These are phyloP conservation scores for Leptographium radiaticola DNA, from an alignment of 2,329 filamentous ascomycete species.

Conservation along the genomic window DNA sequence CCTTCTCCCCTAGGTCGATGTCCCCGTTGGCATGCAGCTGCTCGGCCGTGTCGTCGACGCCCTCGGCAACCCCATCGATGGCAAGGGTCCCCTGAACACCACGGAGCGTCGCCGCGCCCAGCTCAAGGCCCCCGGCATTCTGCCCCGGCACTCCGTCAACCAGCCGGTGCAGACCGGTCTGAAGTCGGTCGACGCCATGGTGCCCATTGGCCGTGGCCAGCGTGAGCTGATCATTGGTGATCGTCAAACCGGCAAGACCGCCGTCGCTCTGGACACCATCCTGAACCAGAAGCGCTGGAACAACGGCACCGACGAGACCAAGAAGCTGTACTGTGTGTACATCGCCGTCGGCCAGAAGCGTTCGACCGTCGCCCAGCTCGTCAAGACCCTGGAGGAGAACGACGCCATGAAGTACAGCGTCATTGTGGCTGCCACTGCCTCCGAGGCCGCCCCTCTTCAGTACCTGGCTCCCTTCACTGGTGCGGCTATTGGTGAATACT, in stretches of 20 bases:
- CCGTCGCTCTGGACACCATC: conserved; percentile 93
- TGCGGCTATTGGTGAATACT: conserved; percentile 38
- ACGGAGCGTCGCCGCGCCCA: conserved; percentile 89
- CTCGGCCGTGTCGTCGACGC: conserved; percentile 97
- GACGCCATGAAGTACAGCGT: conserved; percentile 98
- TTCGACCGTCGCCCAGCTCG: conserved; percentile 96
- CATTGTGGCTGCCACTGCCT: conserved; percentile 89
- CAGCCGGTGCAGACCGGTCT: conserved; percentile 98
- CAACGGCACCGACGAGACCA: conserved; percentile 67
- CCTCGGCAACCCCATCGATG: conserved; percentile 98
- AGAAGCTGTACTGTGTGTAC: conserved; percentile 99
- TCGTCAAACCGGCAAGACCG: conserved; percentile 99
- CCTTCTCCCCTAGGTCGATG: conserved; percentile 58
- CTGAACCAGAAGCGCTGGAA: conserved; percentile 99
- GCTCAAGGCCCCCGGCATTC: conserved; percentile 97
- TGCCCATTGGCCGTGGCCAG: conserved; percentile 98
- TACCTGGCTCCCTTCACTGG: conserved; percentile 89
- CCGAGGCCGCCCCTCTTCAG: conserved; percentile 89
- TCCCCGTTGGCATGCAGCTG: conserved; percentile 83
- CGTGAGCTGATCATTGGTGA: conserved; percentile 99
- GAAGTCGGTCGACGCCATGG: conserved; percentile 99
- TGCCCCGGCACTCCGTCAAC: conserved; percentile 93
- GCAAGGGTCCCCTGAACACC: conserved; percentile 94
- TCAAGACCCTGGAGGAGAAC: conserved; percentile 99
- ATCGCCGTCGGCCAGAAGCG: conserved; percentile 99